Evolutionary conservation across 495 filamentous ascomycete genomes (phyloP), one percentile per base, ranked within the genome.

Genomic region (Friedmanniomyces simplex): DNA sequence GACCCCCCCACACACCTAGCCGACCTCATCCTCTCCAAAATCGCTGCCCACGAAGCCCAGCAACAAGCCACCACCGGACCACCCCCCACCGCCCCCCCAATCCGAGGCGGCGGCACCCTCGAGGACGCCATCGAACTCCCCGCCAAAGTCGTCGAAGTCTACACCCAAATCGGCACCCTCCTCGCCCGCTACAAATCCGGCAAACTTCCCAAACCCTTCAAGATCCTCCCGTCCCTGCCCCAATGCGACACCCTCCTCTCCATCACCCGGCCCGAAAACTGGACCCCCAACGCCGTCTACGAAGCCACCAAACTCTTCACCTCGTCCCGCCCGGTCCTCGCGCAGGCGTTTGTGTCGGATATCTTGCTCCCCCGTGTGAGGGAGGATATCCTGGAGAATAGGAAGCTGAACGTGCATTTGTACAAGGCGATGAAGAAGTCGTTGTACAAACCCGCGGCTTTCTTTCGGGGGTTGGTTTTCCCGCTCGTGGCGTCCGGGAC

Each of bases 391-490:
- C 76, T 79, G 59, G 88, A 93, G 69, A 85, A 82, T 45, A 91
- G 89, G 73, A 96, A 95, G 65, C 75, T 99, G 43, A 96, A 96
- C 59, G 85, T 96, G 0, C 94, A 97, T 72, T 79, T 96, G 3
- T 99, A 95, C 76, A 87, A 89, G 57, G 82, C 88, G 1, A 74
- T 98, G 47, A 95, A 95, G 70, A 95, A 95, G 67, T 83, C 84
- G 2, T 77, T 97, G 10, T 99, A 96, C 76, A 97, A 96, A 67
- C 94, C 93, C 1, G 87, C 89, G 0, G 88, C 89, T 22, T 99
- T 94, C 73, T 97, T 99, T 77, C 96, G 96, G 70, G 93, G 93
- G 1, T 81, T 97, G 60, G 76, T 98, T 6, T 97, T 97, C 66
- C 94, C 94, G 3, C 77, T 98, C 12, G 84, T 91, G 0, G 77